These are phyloP conservation scores for Psidium guajava DNA, from an alignment of 345 rosid genomes.

Conservation along the genomic window DNA sequence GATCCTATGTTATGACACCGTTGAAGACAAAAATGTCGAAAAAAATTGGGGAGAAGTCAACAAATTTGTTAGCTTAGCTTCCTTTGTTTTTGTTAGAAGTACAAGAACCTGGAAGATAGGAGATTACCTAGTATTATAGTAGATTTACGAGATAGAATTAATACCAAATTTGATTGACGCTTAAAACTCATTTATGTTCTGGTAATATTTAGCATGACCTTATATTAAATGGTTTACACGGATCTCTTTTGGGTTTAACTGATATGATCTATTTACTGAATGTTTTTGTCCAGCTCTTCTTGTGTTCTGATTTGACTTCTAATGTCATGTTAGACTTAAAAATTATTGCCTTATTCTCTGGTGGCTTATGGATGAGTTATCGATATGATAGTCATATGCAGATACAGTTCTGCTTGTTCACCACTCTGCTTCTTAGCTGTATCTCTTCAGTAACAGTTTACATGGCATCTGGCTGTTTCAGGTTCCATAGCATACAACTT, in stretches of 20 bases:
- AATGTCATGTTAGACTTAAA: not conserved
- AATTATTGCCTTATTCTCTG: not conserved
- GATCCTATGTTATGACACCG: not conserved
- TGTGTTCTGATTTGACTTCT: not conserved
- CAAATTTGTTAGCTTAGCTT: not conserved
- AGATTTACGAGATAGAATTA: not conserved
- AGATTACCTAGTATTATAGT: not conserved
- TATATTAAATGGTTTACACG: not conserved
- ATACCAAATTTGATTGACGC: not conserved
- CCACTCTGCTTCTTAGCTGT: not conserved
- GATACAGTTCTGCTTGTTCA: not conserved
- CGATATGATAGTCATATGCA: not conserved
- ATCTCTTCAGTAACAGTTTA: not conserved
- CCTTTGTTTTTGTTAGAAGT: not conserved
- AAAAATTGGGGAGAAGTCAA: not conserved
- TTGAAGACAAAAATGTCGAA: not conserved
- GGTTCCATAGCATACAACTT: conserved; percentile 85
- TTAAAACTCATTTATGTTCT: not conserved
- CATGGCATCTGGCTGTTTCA: conserved; percentile 13
- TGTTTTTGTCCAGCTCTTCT: not conserved
- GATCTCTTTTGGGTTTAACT: not conserved
- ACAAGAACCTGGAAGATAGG: not conserved
- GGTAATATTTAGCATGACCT: not conserved
- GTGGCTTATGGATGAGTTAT: not conserved
- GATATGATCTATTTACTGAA: not conserved